A percentile compares a stretch with the other conserved stretches of the same genome.
These are phyloP conservation scores for Marasmius sp. DNA, from an alignment of 1,284 basidiomycete species.

Conservation along the genomic window DNA sequence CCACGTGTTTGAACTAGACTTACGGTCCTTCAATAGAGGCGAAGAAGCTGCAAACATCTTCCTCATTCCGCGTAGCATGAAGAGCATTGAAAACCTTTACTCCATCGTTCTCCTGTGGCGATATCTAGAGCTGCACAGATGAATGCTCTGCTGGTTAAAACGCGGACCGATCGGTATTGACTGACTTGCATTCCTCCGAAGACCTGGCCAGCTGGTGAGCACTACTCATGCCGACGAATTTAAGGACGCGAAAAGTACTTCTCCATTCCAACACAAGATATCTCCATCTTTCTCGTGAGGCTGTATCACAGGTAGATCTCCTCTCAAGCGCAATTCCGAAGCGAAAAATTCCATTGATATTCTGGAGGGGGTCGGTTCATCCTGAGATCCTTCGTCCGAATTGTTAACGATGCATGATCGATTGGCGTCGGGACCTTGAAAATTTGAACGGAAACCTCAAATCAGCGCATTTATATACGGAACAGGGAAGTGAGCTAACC, in stretches of 20 bases:
- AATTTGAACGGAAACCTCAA: slow-evolving; percentile 1
- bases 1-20: slow-evolving; percentile 30
- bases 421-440: slow-evolving; percentile 64
- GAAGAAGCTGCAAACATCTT: slow-evolving; percentile 52
- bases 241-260: slow-evolving; percentile 50
- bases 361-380: neutral
- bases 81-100: slow-evolving; percentile 61
- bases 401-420: slow-evolving; percentile 21
- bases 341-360: slow-evolving; percentile 59
- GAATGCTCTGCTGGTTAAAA: neutral
- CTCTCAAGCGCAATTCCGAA: slow-evolving; percentile 81
- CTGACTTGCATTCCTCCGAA: slow-evolving; percentile 75
- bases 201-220: slow-evolving; percentile 42
- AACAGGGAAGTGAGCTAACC: slow-evolving; percentile 35
- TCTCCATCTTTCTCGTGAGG: slow-evolving; percentile 66
- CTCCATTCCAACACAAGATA: slow-evolving; percentile 89
- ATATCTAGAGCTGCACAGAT: slow-evolving; percentile 36
- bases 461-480: neutral
- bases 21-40: slow-evolving; percentile 84
- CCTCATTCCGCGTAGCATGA: slow-evolving; percentile 33
- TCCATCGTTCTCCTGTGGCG: slow-evolving; percentile 76
- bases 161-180: slow-evolving; percentile 1
- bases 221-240: neutral
- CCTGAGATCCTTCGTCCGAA: neutral
- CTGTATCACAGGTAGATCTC: slow-evolving; percentile 61